Percentiles rank a stretch among this genome's conserved stretches.
Conservation (phyloP, 306 rosid species). For the Rubus parviflorus region DNA sequence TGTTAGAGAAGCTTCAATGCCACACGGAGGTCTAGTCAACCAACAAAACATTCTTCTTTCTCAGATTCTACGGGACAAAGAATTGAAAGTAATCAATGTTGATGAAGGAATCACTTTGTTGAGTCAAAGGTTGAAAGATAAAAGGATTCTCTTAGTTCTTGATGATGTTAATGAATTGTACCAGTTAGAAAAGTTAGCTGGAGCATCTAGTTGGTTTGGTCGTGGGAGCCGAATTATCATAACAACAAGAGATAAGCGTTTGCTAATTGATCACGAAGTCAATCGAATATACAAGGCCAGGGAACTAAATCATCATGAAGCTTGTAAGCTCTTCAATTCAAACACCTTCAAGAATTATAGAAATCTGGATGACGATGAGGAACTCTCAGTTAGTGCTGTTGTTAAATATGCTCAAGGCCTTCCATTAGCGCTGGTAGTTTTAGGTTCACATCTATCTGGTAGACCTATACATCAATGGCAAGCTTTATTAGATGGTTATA, state of each 20-base stretch:
- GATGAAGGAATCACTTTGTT: background rate
- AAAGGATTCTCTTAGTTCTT: conserved; percentile 4
- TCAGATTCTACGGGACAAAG: background rate
- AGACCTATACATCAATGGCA: conserved; percentile 31
- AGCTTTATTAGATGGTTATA: conserved; percentile 31
- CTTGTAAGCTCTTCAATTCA: background rate
- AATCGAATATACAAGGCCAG: background rate
- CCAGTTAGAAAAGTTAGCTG: conserved; percentile 2
- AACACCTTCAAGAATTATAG: background rate
- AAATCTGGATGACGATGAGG: background rate
- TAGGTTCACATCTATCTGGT: conserved; percentile 35
- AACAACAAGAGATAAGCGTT: conserved; percentile 14
- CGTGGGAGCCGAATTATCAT: conserved; percentile 6
- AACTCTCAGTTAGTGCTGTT: background rate
- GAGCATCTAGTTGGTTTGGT: background rate
- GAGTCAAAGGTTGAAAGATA: background rate
- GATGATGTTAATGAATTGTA: conserved; percentile 2
- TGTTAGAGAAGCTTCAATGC: background rate
- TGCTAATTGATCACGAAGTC: background rate
- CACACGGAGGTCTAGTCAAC: background rate
- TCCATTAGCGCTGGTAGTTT: conserved; percentile 43
- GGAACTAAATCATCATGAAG: background rate
- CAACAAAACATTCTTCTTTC: background rate
- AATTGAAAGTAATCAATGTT: background rate
- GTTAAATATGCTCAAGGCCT: background rate